These are phyloP conservation scores for Collariella sp. DNA, from an alignment of 495 filamentous ascomycete species.

Conservation along the genomic window DNA sequence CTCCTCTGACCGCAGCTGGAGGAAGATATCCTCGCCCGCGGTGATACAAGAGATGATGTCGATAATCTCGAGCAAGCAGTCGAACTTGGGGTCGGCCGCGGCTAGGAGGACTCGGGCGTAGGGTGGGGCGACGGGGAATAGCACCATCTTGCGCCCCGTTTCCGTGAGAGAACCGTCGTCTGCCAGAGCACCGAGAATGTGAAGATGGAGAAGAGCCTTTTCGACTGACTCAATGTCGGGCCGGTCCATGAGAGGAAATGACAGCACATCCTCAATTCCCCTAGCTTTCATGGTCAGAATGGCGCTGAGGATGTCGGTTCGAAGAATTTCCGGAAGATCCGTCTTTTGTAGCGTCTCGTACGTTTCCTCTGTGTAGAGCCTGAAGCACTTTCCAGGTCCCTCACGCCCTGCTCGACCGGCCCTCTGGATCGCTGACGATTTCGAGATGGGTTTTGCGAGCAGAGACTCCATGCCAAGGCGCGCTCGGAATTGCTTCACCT, in stretches of 20 bases:
- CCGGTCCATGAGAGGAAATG: conserved; percentile 78
- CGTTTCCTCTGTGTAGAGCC: conserved; percentile 78
- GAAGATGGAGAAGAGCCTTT: conserved; percentile 75
- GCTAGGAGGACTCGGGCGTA: conserved; percentile 78
- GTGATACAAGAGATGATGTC: conserved; percentile 87
- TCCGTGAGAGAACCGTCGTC: conserved; percentile 65
- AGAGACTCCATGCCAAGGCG: conserved; percentile 84
- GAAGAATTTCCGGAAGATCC: conserved; percentile 80
- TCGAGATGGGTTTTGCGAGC: conserved; percentile 82
- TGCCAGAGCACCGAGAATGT: conserved; percentile 65
- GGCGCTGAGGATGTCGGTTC: conserved; percentile 76
- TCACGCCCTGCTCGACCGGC: conserved; percentile 91
- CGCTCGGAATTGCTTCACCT: conserved; percentile 84
- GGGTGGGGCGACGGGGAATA: conserved; percentile 71
- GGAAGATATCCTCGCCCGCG: conserved; percentile 76
- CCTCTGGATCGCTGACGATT: conserved; percentile 86
- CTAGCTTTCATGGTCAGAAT: conserved; percentile 92
- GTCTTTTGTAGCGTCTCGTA: conserved; percentile 62
- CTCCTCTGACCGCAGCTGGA: conserved; percentile 73
- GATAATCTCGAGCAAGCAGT: conserved; percentile 74
- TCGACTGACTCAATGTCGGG: conserved; percentile 69
- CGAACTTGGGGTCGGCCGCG: conserved; percentile 56
- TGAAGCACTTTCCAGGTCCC: conserved; percentile 78
- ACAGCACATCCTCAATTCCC: conserved; percentile 71
- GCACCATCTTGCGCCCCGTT: conserved; percentile 66